Evolutionary conservation across 75 land plant species (phyloP), one percentile per base, ranked within the genome.

Genomic region (Ceratopteris richardii): DNA sequence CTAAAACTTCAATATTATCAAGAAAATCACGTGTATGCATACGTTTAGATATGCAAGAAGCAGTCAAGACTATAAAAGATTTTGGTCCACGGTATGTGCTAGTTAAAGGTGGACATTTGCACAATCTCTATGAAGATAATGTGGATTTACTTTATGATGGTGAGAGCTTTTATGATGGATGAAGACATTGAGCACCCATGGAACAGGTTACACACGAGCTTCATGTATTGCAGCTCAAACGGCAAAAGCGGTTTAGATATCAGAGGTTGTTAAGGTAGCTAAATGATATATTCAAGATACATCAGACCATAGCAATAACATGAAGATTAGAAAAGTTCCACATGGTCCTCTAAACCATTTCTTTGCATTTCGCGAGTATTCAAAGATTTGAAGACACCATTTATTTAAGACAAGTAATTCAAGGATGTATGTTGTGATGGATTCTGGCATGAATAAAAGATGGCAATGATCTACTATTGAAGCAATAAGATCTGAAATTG

Each of bases 201-300:
- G 98, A 66, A 93, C 98, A 31, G 98, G 98, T 14, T 93, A 96
- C 64, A 89, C 77, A 58, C 60, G 89, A 63, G 98, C 98, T 14
- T 85, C 98, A 53, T 77, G 73, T 31, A 89, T 93, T 50, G 98
- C 98, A 36, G 90, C 96, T 53, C 90, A 83, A 64, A 64, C 89
- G 26, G 96, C 98, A 41, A 93, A 88, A 77, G 96, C 96, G 29
- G 66, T 66, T 44, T 44, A 72, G 21, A 63, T 85, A 65, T 60
- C 77, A 1, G 59, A 40, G 52, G 90, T 90, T 67, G 86, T 88
- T 20, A 64, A 76, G 89, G 94, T 69, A 44, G 89, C 95, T 6
- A 92, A 92, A 63, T 66, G 54, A 19, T 92, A 64, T 63, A 65
- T 92, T 64, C 77, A 66, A 59, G 60, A 74, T 37, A 84, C 84